Percentiles rank a stretch among this genome's conserved stretches.
These are phyloP conservation scores for Besnoitia besnoiti DNA, from an alignment of 169 alveolate species.

Conservation along the genomic window DNA sequence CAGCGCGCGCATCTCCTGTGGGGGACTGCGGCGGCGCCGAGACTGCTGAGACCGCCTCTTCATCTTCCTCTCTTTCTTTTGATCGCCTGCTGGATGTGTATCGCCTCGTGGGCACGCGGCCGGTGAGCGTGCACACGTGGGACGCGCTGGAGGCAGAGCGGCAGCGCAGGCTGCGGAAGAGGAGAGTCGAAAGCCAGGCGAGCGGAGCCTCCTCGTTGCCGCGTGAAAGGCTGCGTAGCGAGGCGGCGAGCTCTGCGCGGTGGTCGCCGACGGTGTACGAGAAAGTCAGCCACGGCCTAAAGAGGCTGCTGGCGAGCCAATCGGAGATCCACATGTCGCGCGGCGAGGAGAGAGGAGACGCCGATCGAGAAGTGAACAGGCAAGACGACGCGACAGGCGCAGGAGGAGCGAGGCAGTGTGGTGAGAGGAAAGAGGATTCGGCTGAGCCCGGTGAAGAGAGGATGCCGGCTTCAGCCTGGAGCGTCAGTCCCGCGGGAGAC, in stretches of 20 bases:
- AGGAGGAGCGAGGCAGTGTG: neutral
- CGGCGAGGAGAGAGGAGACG: neutral
- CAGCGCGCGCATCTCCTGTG: too few relatives aligned
- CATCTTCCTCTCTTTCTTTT: neutral
- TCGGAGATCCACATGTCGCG: too few relatives aligned
- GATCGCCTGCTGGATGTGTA: conserved; percentile 5
- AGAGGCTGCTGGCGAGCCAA: too few relatives aligned
- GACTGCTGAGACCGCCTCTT: too few relatives aligned
- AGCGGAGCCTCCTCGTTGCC: too few relatives aligned
- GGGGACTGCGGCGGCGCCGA: too few relatives aligned
- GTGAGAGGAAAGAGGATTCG: neutral
- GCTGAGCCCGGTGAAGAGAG: neutral
- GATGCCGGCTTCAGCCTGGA: neutral
- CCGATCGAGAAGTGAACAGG: neutral
- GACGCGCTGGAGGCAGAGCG: neutral
- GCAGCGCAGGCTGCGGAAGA: neutral
- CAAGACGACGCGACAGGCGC: neutral
- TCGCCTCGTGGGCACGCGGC: neutral
- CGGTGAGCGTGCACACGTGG: neutral
- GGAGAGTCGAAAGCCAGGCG: neutral
- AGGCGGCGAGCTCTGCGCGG: too few relatives aligned
- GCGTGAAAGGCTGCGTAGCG: too few relatives aligned
- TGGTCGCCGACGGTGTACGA: too few relatives aligned
- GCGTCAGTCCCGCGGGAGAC: neutral
- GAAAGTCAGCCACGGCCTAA: too few relatives aligned